phyloP scores from a whole-genome alignment of 371 early-diverging fungal genomes.

The Gilbertella persicaria region DNA sequence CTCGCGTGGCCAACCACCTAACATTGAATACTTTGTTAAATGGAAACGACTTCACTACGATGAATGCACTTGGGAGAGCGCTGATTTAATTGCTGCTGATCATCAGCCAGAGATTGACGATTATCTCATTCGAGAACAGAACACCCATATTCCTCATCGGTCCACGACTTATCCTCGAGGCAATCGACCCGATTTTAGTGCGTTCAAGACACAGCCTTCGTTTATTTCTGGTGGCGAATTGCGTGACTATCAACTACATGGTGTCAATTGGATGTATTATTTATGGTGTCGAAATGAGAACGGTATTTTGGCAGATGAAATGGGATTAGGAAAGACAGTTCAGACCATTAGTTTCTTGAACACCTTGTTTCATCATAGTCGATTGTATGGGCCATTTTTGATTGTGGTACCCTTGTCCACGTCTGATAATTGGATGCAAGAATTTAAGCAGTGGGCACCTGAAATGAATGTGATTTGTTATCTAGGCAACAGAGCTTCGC shows the following conservation, averaged over 20 bases:
- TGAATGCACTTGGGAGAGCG: conserved; percentile 91
- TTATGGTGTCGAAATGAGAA: conserved; percentile 96
- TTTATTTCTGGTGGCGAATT: conserved; percentile 90
- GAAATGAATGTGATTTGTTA: conserved; percentile 90
- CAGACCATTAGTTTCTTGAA: conserved; percentile 98
- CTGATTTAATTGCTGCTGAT: conserved; percentile 60
- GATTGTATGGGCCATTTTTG: conserved; percentile 92
- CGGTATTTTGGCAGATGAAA: conserved; percentile 92
- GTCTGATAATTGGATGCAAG: conserved; percentile 91
- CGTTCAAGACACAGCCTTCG: conserved; percentile 76
- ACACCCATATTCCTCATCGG: conserved; percentile 68
- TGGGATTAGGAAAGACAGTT: conserved; percentile 99
- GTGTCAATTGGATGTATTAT: conserved; percentile 99
- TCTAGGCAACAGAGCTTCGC: conserved; percentile 81
- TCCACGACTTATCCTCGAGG: conserved; percentile 56
- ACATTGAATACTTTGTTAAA: conserved; percentile 86
- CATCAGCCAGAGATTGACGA: conserved; percentile 83
- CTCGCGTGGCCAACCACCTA: conserved; percentile 48
- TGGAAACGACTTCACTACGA: conserved; percentile 90
- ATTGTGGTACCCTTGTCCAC: conserved; percentile 97
- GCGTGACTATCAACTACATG: conserved; percentile 96
- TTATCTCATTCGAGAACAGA: conserved; percentile 80
- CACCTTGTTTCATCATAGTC: conserved; percentile 82
- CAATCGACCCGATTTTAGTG: conserved; percentile 76
- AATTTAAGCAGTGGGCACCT: conserved; percentile 95